These are phyloP conservation scores for Fusarium phyllophilum DNA, from an alignment of 2,329 filamentous ascomycete species.

Conservation along the genomic window DNA sequence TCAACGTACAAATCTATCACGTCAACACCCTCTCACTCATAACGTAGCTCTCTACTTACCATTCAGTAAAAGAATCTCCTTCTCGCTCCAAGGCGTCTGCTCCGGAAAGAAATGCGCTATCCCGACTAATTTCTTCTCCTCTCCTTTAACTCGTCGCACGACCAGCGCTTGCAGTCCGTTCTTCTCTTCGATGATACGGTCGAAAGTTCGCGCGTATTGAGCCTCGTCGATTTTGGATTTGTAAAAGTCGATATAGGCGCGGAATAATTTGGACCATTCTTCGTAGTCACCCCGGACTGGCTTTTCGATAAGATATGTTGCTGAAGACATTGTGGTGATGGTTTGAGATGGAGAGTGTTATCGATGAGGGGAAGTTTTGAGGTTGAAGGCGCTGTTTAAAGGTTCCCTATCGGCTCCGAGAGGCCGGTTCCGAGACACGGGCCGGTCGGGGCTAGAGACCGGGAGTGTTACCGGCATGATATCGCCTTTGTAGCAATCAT, in stretches of 20 bases:
- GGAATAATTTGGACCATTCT: constrained; percentile 21
- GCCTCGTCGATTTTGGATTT: constrained; percentile 14
- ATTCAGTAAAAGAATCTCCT: constrained; percentile 25
- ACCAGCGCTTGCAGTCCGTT: constrained; percentile 19
- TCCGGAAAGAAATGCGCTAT: constrained; percentile 33
- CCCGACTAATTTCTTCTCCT: not conserved
- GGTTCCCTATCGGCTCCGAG: not conserved
- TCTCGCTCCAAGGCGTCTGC: constrained; percentile 33
- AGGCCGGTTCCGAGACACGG: constrained; percentile 7
- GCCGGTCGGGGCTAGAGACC: not conserved
- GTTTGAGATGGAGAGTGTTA: accelerated
- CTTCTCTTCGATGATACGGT: constrained; percentile 20
- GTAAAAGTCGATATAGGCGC: constrained; percentile 29
- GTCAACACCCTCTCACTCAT: not conserved
- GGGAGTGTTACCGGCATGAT: not conserved
- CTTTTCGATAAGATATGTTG: constrained; percentile 10
- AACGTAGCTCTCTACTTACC: not conserved
- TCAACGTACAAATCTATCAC: constrained; percentile 19
- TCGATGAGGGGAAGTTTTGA: no score
- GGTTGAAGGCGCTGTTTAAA: not conserved
- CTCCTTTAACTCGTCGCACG: not conserved
- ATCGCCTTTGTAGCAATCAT: not conserved
- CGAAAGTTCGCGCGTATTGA: constrained; percentile 19
- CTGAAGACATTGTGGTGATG: not conserved
- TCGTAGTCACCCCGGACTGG: constrained; percentile 10